Percentiles rank a stretch among this genome's conserved stretches.
These are phyloP conservation scores for Serendipita vermifera DNA, from an alignment of 768 basidiomycete species.

Conservation along the genomic window DNA sequence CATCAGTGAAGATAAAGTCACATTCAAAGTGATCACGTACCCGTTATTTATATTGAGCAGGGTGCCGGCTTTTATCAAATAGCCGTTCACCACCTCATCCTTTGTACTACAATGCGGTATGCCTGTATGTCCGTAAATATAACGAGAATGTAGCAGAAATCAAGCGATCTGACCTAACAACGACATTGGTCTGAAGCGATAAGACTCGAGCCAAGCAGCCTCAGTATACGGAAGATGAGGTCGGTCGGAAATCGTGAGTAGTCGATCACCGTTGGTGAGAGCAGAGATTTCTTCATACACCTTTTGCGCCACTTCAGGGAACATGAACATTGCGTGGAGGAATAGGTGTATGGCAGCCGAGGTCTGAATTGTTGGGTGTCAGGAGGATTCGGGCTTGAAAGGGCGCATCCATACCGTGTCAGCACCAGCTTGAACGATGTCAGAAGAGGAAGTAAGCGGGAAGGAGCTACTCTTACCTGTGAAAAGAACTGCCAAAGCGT, in stretches of 20 bases:
- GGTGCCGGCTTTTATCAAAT: too few species aligned
- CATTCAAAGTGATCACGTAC: too few species aligned
- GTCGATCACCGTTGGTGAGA: slow-evolving; percentile 20
- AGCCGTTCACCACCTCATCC: neutral
- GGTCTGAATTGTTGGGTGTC: slow-evolving; percentile 19
- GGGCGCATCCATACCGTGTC: too few species aligned
- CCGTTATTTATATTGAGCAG: too few species aligned
- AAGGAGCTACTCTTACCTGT: too few species aligned
- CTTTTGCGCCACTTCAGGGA: slow-evolving; percentile 26
- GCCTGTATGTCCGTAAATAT: neutral
- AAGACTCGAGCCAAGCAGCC: slow-evolving; percentile 18
- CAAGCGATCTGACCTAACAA: neutral
- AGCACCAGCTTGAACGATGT: too few species aligned
- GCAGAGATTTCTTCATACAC: slow-evolving; percentile 28
- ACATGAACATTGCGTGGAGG: slow-evolving; percentile 24
- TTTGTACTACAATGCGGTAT: neutral
- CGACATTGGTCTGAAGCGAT: neutral
- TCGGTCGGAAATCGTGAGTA: slow-evolving; percentile 24
- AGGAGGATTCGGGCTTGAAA: too few species aligned
- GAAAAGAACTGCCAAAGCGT: too few species aligned
- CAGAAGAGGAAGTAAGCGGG: too few species aligned
- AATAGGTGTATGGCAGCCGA: slow-evolving; percentile 25
- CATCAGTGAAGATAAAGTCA: too few species aligned
- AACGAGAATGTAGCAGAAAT: neutral
- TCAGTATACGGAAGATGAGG: slow-evolving; percentile 23